phyloP scores from a whole-genome alignment of 768 basidiomycete species.

The Boletellus ananas region DNA sequence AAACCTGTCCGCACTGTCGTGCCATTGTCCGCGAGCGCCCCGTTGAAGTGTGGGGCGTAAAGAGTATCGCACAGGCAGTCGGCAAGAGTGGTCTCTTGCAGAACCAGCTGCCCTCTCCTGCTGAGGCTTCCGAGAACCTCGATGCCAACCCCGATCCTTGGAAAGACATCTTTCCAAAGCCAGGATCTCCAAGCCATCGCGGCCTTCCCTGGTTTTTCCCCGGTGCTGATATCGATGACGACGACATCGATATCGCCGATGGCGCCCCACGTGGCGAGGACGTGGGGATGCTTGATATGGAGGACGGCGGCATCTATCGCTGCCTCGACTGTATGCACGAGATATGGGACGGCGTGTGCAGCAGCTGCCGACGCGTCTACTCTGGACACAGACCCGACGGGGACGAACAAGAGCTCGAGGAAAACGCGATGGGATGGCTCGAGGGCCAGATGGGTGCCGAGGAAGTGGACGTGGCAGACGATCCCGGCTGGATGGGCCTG shows the following conservation, averaged over 20 bases:
- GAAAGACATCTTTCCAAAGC: constrained; percentile 54
- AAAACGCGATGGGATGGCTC: constrained; percentile 30
- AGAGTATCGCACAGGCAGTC: constrained; percentile 43
- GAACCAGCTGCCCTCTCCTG: constrained; percentile 22
- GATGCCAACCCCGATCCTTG: constrained; percentile 52
- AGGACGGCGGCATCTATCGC: constrained; percentile 74
- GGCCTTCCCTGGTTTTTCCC: constrained; percentile 25
- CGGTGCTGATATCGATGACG: constrained; percentile 16
- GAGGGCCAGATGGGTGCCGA: constrained; percentile 39
- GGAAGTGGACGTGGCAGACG: constrained; percentile 27
- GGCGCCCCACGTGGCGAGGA: constrained; percentile 30
- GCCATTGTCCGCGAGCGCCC: constrained; percentile 43
- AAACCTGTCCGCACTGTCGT: constrained; percentile 45
- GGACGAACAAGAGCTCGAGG: constrained; percentile 27
- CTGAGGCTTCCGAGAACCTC: constrained; percentile 24
- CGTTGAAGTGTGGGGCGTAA: constrained; percentile 46
- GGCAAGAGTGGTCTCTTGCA: constrained; percentile 50
- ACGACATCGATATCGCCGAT: constrained; percentile 14
- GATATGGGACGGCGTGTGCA: constrained; percentile 67
- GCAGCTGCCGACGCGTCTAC: constrained; percentile 57
- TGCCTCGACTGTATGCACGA: constrained; percentile 78
- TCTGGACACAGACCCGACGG: constrained; percentile 41
- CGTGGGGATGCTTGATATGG: constrained; percentile 65
- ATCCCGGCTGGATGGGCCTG: constrained; percentile 33
- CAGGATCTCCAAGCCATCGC: background rate